These are phyloP conservation scores for Aspergillus niger DNA, from an alignment of 2,329 filamentous ascomycete genomes.

Conservation along the genomic window DNA sequence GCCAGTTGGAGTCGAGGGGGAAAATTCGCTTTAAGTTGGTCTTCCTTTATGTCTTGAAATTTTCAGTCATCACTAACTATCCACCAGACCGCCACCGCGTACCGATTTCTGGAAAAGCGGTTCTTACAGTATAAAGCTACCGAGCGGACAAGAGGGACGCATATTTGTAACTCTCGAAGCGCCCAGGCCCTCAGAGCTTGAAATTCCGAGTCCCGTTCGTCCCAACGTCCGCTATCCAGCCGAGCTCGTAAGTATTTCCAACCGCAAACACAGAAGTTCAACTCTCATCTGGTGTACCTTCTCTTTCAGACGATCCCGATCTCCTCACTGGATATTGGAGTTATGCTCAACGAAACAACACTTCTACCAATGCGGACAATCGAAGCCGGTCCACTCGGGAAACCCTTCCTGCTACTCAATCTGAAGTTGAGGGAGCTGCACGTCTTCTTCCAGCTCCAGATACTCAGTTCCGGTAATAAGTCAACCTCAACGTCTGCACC, in stretches of 20 bases:
- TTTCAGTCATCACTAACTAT: conserved; percentile 1
- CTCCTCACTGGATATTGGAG: conserved; percentile 62
- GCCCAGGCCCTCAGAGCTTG: conserved; percentile 17
- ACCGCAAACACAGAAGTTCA: background rate
- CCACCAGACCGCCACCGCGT: conserved; percentile 53
- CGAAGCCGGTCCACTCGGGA: conserved; percentile 19
- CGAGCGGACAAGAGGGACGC: conserved; percentile 21
- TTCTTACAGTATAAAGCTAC: conserved; percentile 32
- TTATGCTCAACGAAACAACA: conserved; percentile 54
- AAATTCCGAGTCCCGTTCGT: conserved; percentile 39
- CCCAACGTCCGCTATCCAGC: conserved; percentile 36
- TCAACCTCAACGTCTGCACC: background rate
- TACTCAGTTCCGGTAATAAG: conserved; percentile 22
- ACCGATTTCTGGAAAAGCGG: conserved; percentile 53
- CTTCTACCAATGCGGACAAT: conserved; percentile 63
- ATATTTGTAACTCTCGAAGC: conserved; percentile 31
- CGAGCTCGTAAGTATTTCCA: conserved; percentile 35
- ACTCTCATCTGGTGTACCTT: background rate
- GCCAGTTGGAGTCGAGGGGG: conserved; percentile 46
- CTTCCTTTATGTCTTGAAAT: background rate
- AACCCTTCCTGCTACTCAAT: conserved; percentile 45
- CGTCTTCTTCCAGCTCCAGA: conserved; percentile 47
- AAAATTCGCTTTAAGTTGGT: conserved; percentile 57
- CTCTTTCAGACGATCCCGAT: conserved; percentile 45
- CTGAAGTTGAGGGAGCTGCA: conserved; percentile 47